Evolutionary conservation across 2,329 filamentous ascomycete genomes (phyloP).

Genomic region (Fusarium sp.): DNA sequence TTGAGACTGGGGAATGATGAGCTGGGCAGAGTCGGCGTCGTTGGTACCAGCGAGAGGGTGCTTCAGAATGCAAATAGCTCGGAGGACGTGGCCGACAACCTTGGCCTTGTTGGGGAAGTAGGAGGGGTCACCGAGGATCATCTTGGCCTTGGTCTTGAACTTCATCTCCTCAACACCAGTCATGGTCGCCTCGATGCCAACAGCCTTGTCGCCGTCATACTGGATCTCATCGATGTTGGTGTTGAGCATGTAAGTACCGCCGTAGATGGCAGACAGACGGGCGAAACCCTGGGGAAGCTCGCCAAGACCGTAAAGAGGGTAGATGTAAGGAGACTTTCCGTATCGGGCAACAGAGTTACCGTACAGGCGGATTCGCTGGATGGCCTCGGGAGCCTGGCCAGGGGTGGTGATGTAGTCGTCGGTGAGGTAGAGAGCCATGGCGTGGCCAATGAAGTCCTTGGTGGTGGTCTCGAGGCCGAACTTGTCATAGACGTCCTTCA

Average conservation of each 20-base stretch:
- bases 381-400: conserved; percentile 82
- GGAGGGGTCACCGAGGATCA: conserved; percentile 94
- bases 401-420: conserved; percentile 83
- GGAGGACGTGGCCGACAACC: conserved; percentile 88
- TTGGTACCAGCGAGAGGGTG: conserved; percentile 92
- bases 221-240: conserved; percentile 89
- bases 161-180: conserved; percentile 89
- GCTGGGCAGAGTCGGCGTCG: conserved; percentile 87
- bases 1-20: conserved; percentile 98
- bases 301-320: conserved; percentile 95
- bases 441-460: conserved; percentile 95
- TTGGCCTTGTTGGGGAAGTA: conserved; percentile 94
- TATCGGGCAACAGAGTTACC: conserved; percentile 98
- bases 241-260: conserved; percentile 99
- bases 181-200: conserved; percentile 98
- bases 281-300: conserved; percentile 98
- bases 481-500: conserved; percentile 99
- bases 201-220: conserved; percentile 86
- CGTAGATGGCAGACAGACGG: conserved; percentile 96
- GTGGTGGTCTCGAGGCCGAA: conserved; percentile 91
- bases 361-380: conserved; percentile 93
- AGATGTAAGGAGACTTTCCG: conserved; percentile 99
- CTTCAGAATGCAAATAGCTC: conserved; percentile 97
- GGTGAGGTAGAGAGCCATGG: conserved; percentile 94
- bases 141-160: conserved; percentile 95